A percentile compares a stretch with the other conserved stretches of the same genome.
phyloP scores from a whole-genome alignment of 2,329 filamentous ascomycete genomes.

The Didymella lethalis region DNA sequence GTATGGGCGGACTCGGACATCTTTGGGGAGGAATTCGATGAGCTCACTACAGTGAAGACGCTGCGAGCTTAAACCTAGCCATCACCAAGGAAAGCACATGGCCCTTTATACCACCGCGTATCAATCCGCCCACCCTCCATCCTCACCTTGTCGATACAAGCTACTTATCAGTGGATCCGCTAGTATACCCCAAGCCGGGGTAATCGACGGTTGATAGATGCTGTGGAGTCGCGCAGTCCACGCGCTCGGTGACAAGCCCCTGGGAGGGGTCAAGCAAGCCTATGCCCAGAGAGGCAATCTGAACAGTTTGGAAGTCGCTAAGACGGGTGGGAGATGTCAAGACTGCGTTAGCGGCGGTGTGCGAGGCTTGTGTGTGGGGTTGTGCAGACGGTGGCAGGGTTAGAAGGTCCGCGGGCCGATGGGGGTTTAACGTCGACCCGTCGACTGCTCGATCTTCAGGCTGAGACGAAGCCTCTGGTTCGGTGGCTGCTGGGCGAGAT shows the following conservation, averaged over 20 bases:
- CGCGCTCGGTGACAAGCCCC: constrained; percentile 11
- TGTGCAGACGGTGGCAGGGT: not conserved
- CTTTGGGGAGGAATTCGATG: not conserved
- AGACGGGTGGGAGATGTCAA: constrained; percentile 22
- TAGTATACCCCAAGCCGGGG: constrained; percentile 35
- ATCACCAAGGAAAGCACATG: constrained; percentile 5
- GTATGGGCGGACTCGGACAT: constrained; percentile 45
- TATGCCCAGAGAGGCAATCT: constrained; percentile 25
- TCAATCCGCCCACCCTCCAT: constrained; percentile 10
- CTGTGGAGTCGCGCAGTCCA: constrained; percentile 20
- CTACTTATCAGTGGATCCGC: constrained; percentile 34
- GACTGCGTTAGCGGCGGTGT: constrained; percentile 17
- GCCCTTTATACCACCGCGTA: constrained; percentile 29
- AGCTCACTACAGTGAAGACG: not conserved
- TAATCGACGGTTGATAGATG: constrained; percentile 29
- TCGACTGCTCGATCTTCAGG: not conserved
- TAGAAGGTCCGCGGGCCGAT: constrained; percentile 24
- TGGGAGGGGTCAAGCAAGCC: constrained; percentile 9
- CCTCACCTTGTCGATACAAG: constrained; percentile 13
- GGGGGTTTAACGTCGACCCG: constrained; percentile 1
- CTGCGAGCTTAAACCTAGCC: constrained; percentile 15
- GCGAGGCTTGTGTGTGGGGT: constrained; percentile 15
- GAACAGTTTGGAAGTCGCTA: constrained; percentile 32
- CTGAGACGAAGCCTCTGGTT: too few relatives aligned
- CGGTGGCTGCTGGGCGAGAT: too few relatives aligned